A percentile compares a stretch with the other conserved stretches of the same genome.
Conservation (phyloP, 2,329 filamentous ascomycete genomes). For the Diaporthe australafricana region DNA sequence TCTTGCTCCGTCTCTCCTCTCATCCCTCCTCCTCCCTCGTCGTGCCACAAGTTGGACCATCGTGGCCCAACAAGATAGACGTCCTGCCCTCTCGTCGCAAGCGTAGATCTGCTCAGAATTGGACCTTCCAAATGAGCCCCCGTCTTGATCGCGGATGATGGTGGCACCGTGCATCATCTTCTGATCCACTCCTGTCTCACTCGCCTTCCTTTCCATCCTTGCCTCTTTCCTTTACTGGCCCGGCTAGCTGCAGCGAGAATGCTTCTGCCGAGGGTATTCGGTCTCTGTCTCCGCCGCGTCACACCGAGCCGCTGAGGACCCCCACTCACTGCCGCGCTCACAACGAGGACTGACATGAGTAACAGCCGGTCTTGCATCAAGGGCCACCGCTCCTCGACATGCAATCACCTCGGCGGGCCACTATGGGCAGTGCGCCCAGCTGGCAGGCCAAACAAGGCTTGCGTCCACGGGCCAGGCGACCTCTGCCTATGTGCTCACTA, state of each 20-base stretch:
- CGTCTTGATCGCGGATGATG: background rate
- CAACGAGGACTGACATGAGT: conserved; percentile 18
- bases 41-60: background rate
- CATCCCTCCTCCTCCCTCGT: background rate
- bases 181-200: conserved; percentile 4
- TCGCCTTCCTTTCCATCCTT: background rate
- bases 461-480: conserved; percentile 73
- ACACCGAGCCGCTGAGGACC: background rate
- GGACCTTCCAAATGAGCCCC: background rate
- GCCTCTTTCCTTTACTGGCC: background rate
- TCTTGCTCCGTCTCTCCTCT: background rate
- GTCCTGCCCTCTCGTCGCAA: background rate
- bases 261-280: background rate
- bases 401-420: conserved; percentile 62
- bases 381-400: conserved; percentile 81
- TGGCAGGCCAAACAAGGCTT: conserved; percentile 76
- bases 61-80: background rate
- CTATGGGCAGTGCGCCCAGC: conserved; percentile 72
- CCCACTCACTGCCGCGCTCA: background rate
- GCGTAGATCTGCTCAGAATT: background rate
- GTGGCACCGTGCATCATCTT: conserved; percentile 1
- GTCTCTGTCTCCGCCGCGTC: background rate
- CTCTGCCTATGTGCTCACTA: conserved; percentile 65
- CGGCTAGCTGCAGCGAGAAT: conserved; percentile 24
- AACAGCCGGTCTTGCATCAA: conserved; percentile 78